Evolutionary conservation across 1,284 basidiomycete species (phyloP), one percentile per base, ranked within the genome.

Genomic region (Apiotrichum siamense): DNA sequence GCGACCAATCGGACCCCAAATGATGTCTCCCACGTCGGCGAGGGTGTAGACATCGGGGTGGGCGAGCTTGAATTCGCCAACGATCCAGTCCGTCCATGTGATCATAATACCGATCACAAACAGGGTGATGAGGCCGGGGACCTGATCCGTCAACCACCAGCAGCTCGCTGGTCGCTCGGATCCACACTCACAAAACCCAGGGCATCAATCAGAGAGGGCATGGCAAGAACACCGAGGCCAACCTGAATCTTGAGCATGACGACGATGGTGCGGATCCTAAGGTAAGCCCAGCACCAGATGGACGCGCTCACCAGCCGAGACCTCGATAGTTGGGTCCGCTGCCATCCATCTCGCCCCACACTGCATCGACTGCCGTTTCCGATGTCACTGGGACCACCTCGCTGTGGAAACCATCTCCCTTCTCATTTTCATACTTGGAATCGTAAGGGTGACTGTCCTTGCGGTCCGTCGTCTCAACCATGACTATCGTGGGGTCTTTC

Each of bases 241-340:
- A 72, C 65, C 53, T 72, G 70, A 17, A 60, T 57, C 50, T 70
- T 70, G 45, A 64, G 50, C 55, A 65, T 56, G 37, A 72, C 46
- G 11, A 69, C 59, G 7, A 42, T 26, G 18, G 66, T 64, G 37
- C 63, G 50, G 23, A 66, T 52, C 66, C 66, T 66, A 36, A n/a
- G 9, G n/a, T 38, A 31, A 41, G 38, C n/a, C 17, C n/a, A 33
- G 10, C 25, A 10, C 9, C 42, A 7, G 24, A 32, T 2, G n/a
- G 17, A 11, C 7, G 18, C n/a, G 36, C 44, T 33, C 29, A 50
- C 69, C 66, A 69, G 33, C 65, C 62, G 6, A 69, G 52, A 33
- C 61, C 65, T 33, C 63, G 55, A 48, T 71, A 71, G 44, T 69
- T 68, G 7, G 69, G 67, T n/a, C 63, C 65, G 26, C 54, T 52